phyloP scores from a whole-genome alignment of 768 basidiomycete species.

The Serendipita indica region DNA sequence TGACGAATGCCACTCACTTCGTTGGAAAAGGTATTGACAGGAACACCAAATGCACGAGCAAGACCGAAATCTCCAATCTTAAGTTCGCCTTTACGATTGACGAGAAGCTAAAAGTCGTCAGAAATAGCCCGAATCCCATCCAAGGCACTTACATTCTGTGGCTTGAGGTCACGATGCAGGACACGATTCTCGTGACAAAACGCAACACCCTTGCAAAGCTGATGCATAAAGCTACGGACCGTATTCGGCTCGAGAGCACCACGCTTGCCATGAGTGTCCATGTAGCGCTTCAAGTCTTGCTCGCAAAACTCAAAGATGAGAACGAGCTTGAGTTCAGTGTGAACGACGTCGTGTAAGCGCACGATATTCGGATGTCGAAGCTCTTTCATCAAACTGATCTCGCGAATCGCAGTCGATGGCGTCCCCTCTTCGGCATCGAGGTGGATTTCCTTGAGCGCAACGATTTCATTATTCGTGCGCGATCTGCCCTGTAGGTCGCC shows the following conservation, averaged over 20 bases:
- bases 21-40: slow-evolving; percentile 97
- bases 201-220: slow-evolving; percentile 89
- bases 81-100: slow-evolving; percentile 92
- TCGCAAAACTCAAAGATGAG: slow-evolving; percentile 98
- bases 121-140: neutral
- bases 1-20: slow-evolving; percentile 38
- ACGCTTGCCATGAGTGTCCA: slow-evolving; percentile 95
- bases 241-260: slow-evolving; percentile 81
- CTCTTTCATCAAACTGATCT: slow-evolving; percentile 99
- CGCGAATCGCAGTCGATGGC: slow-evolving; percentile 94
- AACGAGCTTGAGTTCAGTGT: slow-evolving; percentile 94
- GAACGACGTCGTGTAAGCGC: slow-evolving; percentile 94
- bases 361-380: slow-evolving; percentile 98
- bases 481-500: slow-evolving; percentile 58
- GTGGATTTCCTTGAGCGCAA: slow-evolving; percentile 97
- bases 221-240: slow-evolving; percentile 93
- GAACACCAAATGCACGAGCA: slow-evolving; percentile 94
- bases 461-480: slow-evolving; percentile 94
- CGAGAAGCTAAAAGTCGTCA: slow-evolving; percentile 38
- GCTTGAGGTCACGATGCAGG: slow-evolving; percentile 93
- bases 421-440: slow-evolving; percentile 99
- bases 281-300: slow-evolving; percentile 96
- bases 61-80: slow-evolving; percentile 97
- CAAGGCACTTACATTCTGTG: slow-evolving; percentile 49
- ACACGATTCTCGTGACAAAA: slow-evolving; percentile 99